Conservation (phyloP, 352 stramenopile genomes). For the Phytophthora megakarya region DNA sequence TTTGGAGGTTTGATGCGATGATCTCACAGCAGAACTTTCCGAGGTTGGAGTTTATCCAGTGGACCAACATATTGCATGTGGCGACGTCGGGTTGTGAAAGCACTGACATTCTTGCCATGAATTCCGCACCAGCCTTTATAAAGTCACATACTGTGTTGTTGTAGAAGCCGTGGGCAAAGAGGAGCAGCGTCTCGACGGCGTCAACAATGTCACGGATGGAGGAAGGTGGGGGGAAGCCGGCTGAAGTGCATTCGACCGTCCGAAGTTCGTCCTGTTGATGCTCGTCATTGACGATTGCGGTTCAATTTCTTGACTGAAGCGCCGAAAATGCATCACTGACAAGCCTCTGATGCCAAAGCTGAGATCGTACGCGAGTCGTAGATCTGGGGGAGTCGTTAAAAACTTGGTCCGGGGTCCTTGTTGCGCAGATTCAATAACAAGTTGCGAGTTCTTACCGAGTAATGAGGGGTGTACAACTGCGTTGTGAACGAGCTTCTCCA, state of each 20-base stretch:
- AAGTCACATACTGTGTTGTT: neutral
- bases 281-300: neutral
- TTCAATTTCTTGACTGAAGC: neutral
- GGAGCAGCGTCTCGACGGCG: neutral
- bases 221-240: neutral
- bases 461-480: neutral
- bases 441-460: conserved; percentile 12
- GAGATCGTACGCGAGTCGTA: conserved; percentile 3
- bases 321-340: conserved; percentile 6
- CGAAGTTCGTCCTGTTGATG: neutral
- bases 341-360: conserved; percentile 10
- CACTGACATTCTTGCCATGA: neutral
- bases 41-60: conserved; percentile 11
- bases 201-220: neutral
- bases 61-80: conserved; percentile 6
- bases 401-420: conserved; percentile 3
- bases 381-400: neutral
- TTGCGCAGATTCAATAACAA: conserved; percentile 7
- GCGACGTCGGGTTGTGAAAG: neutral
- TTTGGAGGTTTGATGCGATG: neutral
- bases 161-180: conserved; percentile 3
- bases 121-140: neutral
- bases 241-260: neutral
- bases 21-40: conserved; percentile 12
- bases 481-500: neutral